Evolutionary conservation across 1,139 yeast species (phyloP).

Genomic region (Martiniozyma asiatica): DNA sequence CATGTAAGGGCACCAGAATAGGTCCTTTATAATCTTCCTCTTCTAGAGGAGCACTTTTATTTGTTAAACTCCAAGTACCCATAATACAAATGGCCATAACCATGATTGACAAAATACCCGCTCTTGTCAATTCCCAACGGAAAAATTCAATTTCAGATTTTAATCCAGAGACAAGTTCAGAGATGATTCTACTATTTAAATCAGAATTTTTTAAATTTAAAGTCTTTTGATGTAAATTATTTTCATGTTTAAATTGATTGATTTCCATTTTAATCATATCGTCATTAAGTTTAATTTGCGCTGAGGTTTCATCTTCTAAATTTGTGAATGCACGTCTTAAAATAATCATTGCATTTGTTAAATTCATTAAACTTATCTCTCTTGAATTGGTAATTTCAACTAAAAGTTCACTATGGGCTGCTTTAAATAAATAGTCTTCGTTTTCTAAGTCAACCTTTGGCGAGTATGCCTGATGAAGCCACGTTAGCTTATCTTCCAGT

Average conservation of each 20-base stretch:
- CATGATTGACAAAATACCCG: constrained; percentile 61
- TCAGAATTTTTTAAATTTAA: constrained; percentile 69
- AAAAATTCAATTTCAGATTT: constrained; percentile 79
- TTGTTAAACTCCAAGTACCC: constrained; percentile 35
- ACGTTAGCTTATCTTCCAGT: constrained; percentile 42
- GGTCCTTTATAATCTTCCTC: constrained; percentile 16
- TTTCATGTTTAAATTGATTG: constrained; percentile 78
- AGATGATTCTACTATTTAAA: constrained; percentile 73
- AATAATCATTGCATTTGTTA: constrained; percentile 54
- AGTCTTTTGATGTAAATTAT: constrained; percentile 62
- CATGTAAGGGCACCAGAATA: constrained; percentile 14
- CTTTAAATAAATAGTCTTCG: constrained; percentile 78
- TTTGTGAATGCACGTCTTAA: constrained; percentile 62
- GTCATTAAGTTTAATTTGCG: constrained; percentile 48
- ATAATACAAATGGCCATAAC: constrained; percentile 35
- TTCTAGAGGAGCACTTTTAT: constrained; percentile 22
- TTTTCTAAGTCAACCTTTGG: constrained; percentile 69
- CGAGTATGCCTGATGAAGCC: constrained; percentile 46
- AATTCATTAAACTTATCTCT: constrained; percentile 57
- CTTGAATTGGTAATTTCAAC: constrained; percentile 71
- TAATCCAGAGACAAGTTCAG: constrained; percentile 71
- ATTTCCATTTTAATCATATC: constrained; percentile 77
- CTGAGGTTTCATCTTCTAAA: constrained; percentile 68
- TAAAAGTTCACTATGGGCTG: constrained; percentile 80
- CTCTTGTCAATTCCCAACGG: constrained; percentile 87